Base-by-base conservation (phyloP, 139 green algal species). In the Mychonastes homosphaera region DNA sequence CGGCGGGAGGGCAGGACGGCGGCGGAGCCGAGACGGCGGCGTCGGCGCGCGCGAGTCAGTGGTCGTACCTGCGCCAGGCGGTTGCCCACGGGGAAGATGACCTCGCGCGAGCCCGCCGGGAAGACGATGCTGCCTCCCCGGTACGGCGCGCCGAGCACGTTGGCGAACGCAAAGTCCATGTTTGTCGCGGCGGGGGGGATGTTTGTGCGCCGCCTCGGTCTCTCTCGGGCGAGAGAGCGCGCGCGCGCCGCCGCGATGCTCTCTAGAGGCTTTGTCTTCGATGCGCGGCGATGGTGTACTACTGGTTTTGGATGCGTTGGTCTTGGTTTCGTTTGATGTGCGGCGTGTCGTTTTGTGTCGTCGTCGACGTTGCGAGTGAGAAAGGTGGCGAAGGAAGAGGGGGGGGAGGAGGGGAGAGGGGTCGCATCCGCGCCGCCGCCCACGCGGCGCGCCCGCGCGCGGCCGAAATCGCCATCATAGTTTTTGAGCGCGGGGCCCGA, bases 61-160 rank as follows among this genome's bases (percentile, higher is more conserved):
- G 8, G 29, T 30, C 71, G 6, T 36, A 85, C 84, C 81, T 87
- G 76, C 3, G 72, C 70, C 12, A 97, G 73, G 1, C 89, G 63
- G 53, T 97, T 97, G n/a, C 89, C 91, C 6, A 94, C 79, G 13
- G 88, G 75, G 0, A 81, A 82, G 4, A 95, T 67, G 10, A 97
- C 71, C 36, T 91, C 78, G 39, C 83, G 79, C n/a, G n/a, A n/a
- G 8, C 16, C 54, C 18, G 70, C 81, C 12, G 80, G 61, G 3
- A 97, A 72, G 0, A 94, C 33, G 3, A 97, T 41, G 68, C 86
- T 95, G 28, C 90, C 91, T 18, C 91, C 91, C 7, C 91, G 57
- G 53, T 97, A 98, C 5, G 91, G 91, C 6, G 89, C 89, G 0
- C 91, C 91, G 23, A 98, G 63, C 32, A 98, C 45, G 57, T 90